Base-by-base conservation (phyloP, 192 early-diverging fungal genomes). In the Gamsiella multidivaricata region DNA sequence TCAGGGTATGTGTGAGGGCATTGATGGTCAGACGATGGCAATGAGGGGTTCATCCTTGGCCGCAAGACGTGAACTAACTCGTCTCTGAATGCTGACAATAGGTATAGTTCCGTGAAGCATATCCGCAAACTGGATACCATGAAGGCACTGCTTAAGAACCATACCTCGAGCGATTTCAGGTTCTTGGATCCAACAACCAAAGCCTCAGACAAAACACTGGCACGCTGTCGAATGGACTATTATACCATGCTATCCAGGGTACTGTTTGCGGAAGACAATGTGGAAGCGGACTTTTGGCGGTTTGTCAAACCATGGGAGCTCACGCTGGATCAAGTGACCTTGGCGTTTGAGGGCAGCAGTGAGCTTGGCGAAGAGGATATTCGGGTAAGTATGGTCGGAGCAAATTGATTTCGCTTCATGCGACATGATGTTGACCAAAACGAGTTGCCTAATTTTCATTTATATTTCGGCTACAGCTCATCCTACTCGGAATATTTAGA, bases 161-260 rank as follows among this genome's bases (percentile, higher is more conserved):
- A 96, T 75, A 87, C 82, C 71, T 74, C 82, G n/a, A 87, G 86
- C 31, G 80, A 90, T 49, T 91, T 95, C 55, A 85, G 85, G 39
- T 95, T 96, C 62, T 69, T 95, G 71, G 83, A 84, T 41, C 62
- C 69, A 33, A 62, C 88, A 11, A 83, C 82, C 25, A 90, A 91
- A 49, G 84, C 81, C 61, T 86, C 88, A 37, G 85, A 84, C 54
- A 78, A 60, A 15, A 54, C 65, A 0, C 65, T 78, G 12, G 53
- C 62, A 2, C 69, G 83, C 43, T 69, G 33, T 11, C 87, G 93
- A 5, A 82, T 89, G 67, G 60, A 82, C 23, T 97, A 95, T 75
- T 97, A 96, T 61, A 83, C 85, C 18, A 89, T 93, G 9, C 83
- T 97, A 52, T 90, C 91, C 25, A 89, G 90, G 28, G 73, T 95